phyloP scores from a whole-genome alignment of 495 filamentous ascomycete genomes.

The Staphylotrichum longicolle region DNA sequence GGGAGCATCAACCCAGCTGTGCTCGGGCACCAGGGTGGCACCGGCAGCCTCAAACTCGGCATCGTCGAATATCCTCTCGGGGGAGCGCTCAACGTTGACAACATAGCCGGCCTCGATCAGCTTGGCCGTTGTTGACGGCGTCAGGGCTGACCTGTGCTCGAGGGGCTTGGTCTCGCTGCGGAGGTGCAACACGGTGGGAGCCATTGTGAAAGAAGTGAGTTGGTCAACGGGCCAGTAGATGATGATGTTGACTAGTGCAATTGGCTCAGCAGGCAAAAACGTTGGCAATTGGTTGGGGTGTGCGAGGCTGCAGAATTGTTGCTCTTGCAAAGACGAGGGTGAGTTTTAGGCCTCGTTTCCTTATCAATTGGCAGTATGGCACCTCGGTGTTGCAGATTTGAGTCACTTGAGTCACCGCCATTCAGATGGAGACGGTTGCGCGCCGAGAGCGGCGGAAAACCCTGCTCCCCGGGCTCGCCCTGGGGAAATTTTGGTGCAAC shows the following conservation, averaged over 20 bases:
- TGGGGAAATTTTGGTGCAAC: slow-evolving; percentile 14
- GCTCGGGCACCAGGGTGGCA: slow-evolving; percentile 73
- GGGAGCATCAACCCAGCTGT: slow-evolving; percentile 75
- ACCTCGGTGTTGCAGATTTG: too few relatives aligned
- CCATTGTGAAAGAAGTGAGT: slow-evolving; percentile 28
- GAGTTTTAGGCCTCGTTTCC: too few relatives aligned
- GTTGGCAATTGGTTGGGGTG: neutral
- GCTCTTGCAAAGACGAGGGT: too few relatives aligned
- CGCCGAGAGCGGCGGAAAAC: slow-evolving; percentile 28
- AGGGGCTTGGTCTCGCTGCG: slow-evolving; percentile 54
- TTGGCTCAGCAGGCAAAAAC: neutral
- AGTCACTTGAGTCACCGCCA: slow-evolving; percentile 23
- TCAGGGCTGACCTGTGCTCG: slow-evolving; percentile 56
- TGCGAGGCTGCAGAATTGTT: neutral
- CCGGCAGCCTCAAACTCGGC: slow-evolving; percentile 61
- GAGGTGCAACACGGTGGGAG: slow-evolving; percentile 46
- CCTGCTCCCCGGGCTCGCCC: slow-evolving; percentile 2
- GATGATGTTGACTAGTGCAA: neutral
- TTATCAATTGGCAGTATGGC: too few relatives aligned
- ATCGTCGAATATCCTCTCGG: slow-evolving; percentile 82
- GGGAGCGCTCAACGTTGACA: slow-evolving; percentile 77
- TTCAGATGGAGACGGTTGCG: neutral
- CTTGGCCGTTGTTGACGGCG: slow-evolving; percentile 65
- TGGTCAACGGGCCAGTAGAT: neutral
- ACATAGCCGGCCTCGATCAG: slow-evolving; percentile 81